Conservation (phyloP, 768 basidiomycete species). For the Mycena maculata region DNA sequence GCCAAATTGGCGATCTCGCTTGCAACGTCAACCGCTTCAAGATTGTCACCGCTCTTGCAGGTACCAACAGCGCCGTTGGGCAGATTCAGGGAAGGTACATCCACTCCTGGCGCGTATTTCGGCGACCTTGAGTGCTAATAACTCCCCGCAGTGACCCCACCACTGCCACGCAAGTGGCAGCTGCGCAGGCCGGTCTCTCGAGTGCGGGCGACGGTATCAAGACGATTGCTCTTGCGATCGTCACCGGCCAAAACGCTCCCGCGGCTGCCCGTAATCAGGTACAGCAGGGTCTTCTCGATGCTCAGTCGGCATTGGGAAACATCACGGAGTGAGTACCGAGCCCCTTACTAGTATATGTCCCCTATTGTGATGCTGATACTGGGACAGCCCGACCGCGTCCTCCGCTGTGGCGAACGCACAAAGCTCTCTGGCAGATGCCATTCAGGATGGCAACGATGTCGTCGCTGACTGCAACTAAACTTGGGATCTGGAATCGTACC, state of each 20-base stretch:
- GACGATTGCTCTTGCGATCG: slow-evolving; percentile 37
- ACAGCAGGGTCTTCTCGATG: slow-evolving; percentile 32
- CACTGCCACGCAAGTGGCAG: slow-evolving; percentile 24
- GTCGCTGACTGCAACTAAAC: slow-evolving; percentile 28
- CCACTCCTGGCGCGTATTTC: neutral
- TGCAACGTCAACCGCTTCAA: slow-evolving; percentile 42
- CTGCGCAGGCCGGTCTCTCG: slow-evolving; percentile 34
- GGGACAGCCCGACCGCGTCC: slow-evolving; percentile 6
- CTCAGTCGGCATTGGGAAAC: slow-evolving; percentile 32
- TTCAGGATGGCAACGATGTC: slow-evolving; percentile 28
- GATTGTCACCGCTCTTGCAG: slow-evolving; percentile 37
- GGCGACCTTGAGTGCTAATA: neutral
- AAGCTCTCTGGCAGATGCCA: slow-evolving; percentile 31
- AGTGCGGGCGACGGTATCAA: slow-evolving; percentile 36
- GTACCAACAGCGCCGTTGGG: slow-evolving; percentile 35
- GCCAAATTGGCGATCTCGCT: slow-evolving; percentile 19
- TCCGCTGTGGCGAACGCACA: slow-evolving; percentile 18
- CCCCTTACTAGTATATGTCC: too few species aligned
- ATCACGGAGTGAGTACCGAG: slow-evolving; percentile 32
- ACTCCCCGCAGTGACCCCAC: slow-evolving; percentile 29
- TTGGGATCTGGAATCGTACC: neutral
- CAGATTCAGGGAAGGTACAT: slow-evolving; percentile 32
- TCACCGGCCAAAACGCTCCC: slow-evolving; percentile 36
- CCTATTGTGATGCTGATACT: neutral
- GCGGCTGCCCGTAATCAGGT: slow-evolving; percentile 36